phyloP scores from a whole-genome alignment of 2,329 filamentous ascomycete genomes.

The Trichoderma cornu-damae region DNA sequence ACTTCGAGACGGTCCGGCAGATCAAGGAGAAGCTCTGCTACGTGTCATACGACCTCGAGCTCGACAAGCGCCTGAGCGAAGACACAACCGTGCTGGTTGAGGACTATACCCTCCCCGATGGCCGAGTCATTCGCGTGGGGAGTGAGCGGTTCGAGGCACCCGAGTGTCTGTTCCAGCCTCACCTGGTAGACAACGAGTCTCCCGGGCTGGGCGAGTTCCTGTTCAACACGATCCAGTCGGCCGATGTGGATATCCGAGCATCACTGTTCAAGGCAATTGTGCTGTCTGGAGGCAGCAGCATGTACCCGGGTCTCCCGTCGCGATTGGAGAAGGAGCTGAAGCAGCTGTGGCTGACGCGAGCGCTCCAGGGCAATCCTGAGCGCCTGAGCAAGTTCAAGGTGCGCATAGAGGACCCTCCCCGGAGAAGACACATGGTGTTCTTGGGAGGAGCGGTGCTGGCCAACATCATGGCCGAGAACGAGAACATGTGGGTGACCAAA shows the following conservation, averaged over 20 bases:
- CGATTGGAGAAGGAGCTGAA: constrained; percentile 97
- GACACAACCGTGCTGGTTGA: constrained; percentile 97
- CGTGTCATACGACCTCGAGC: constrained; percentile 93
- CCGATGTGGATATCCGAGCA: constrained; percentile 89
- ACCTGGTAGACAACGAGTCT: constrained; percentile 95
- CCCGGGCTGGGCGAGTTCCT: constrained; percentile 94
- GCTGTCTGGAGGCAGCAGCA: constrained; percentile 92
- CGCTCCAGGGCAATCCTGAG: constrained; percentile 86
- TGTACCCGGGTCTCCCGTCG: constrained; percentile 95
- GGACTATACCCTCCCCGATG: constrained; percentile 94
- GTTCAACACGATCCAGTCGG: constrained; percentile 96
- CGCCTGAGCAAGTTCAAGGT: constrained; percentile 98
- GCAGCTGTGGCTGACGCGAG: constrained; percentile 93
- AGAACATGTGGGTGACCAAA: constrained; percentile 98
- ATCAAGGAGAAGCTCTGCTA: constrained; percentile 99
- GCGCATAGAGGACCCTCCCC: constrained; percentile 93
- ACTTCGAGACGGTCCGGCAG: constrained; percentile 97
- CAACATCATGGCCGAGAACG: constrained; percentile 98
- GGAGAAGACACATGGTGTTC: constrained; percentile 99
- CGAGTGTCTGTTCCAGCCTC: constrained; percentile 97
- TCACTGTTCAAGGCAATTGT: constrained; percentile 97
- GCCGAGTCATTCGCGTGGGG: constrained; percentile 90
- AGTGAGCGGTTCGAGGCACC: constrained; percentile 97
- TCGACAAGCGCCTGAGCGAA: constrained; percentile 93
- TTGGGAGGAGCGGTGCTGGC: constrained; percentile 91